Percentiles rank a stretch among this genome's conserved stretches.
Conservation (phyloP, 345 rosid species). For the Aurinia saxatilis region DNA sequence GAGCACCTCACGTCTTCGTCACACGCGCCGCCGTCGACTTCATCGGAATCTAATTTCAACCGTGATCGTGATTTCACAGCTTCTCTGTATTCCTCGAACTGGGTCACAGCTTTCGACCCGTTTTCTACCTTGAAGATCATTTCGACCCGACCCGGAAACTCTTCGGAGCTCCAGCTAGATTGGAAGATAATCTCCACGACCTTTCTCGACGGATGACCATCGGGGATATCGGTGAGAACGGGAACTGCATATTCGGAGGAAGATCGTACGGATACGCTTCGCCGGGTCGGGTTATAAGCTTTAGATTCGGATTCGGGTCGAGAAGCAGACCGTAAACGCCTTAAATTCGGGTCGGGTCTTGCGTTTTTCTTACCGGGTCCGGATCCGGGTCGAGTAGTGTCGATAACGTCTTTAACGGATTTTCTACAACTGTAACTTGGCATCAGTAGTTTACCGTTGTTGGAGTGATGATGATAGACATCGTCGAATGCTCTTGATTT, state of each 20-base stretch:
- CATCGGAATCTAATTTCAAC: not conserved
- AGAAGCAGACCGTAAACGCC: constrained; percentile 13
- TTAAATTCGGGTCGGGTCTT: constrained; percentile 20
- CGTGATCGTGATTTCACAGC: constrained; percentile 53
- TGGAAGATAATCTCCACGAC: constrained; percentile 95
- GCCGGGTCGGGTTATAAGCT: constrained; percentile 28
- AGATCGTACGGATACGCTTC: constrained; percentile 26
- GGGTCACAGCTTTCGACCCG: constrained; percentile 57
- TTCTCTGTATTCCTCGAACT: constrained; percentile 92
- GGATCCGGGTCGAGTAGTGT: constrained; percentile 37
- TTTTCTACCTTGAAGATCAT: constrained; percentile 86
- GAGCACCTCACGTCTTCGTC: constrained; percentile 78
- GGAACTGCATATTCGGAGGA: constrained; percentile 44
- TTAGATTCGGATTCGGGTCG: constrained; percentile 29
- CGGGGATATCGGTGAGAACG: constrained; percentile 66
- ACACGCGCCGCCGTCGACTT: constrained; percentile 28
- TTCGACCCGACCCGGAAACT: constrained; percentile 75
- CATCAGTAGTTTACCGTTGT: constrained; percentile 37
- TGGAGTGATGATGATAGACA: constrained; percentile 41
- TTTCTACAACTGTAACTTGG: constrained; percentile 68
- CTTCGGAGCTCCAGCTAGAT: constrained; percentile 77
- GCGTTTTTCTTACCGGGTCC: constrained; percentile 7
- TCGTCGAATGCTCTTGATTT: constrained; percentile 91
- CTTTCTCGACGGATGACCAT: constrained; percentile 86
- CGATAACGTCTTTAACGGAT: constrained; percentile 61